These are phyloP conservation scores for Chimonanthus praecox DNA, from an alignment of 164 flowering plant species.

Conservation along the genomic window DNA sequence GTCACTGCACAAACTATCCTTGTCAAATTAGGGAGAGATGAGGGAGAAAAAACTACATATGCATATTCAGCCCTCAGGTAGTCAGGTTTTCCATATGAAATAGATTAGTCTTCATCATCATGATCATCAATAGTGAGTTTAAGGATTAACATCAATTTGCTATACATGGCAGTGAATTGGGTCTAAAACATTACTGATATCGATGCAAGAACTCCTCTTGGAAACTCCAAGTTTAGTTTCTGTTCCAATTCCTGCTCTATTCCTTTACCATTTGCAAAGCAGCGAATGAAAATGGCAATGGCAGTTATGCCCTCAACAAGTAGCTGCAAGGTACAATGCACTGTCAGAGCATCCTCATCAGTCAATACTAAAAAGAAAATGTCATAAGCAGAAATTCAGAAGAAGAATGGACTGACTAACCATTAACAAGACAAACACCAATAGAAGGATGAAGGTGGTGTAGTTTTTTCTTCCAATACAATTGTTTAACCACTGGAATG, in stretches of 20 bases:
- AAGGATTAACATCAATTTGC: too few relatives aligned
- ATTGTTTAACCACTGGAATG: conserved; percentile 88
- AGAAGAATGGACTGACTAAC: conserved; percentile 32
- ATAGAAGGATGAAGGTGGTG: conserved; percentile 79
- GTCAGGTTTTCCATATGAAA: not conserved
- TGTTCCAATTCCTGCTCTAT: conserved; percentile 53
- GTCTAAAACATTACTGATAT: conserved; percentile 46
- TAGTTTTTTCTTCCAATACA: conserved; percentile 92
- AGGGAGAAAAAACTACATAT: too few relatives aligned
- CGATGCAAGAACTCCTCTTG: conserved; percentile 72
- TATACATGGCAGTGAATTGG: too few relatives aligned
- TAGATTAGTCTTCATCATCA: too few relatives aligned
- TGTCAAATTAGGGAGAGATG: too few relatives aligned
- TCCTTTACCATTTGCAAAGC: conserved; percentile 73
- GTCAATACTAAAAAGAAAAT: not conserved
- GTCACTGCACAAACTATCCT: too few relatives aligned
- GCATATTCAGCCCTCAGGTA: too few relatives aligned
- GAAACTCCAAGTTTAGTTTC: conserved; percentile 54
- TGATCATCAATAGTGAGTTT: too few relatives aligned
- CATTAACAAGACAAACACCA: conserved; percentile 72
- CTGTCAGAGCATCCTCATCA: not conserved
- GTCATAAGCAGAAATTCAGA: not conserved
- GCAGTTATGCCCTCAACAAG: conserved; percentile 80
- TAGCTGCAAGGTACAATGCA: conserved; percentile 42
- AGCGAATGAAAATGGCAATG: conserved; percentile 75